Conservation (phyloP, 2,329 filamentous ascomycete species). For the Penicillium sclerotigenum region DNA sequence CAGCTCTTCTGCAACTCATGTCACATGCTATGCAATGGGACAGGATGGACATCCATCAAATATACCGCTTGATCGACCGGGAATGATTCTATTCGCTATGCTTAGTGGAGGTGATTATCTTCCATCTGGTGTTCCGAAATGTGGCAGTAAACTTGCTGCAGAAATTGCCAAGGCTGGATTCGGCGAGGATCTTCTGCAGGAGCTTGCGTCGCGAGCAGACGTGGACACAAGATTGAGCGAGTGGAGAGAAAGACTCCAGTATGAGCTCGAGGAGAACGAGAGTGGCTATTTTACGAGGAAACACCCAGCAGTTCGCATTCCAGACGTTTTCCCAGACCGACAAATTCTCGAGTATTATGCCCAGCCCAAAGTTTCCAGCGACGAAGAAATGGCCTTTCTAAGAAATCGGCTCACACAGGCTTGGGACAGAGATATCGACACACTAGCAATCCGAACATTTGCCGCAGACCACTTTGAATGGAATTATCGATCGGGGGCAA, state of each 20-base stretch:
- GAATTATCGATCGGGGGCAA: conserved; percentile 71
- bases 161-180: conserved; percentile 88
- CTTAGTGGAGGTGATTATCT: conserved; percentile 96
- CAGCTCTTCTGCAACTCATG: conserved; percentile 68
- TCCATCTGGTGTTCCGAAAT: conserved; percentile 80
- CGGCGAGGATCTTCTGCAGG: conserved; percentile 64
- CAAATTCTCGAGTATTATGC: conserved; percentile 84
- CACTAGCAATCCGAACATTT: conserved; percentile 68
- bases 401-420: conserved; percentile 47
- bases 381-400: conserved; percentile 56
- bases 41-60: conserved; percentile 24
- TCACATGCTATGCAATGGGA: conserved; percentile 69
- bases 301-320: conserved; percentile 71
- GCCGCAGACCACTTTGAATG: conserved; percentile 80
- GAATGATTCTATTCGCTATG: conserved; percentile 89
- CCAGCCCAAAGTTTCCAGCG: conserved; percentile 73
- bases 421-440: conserved; percentile 65
- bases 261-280: conserved; percentile 80
- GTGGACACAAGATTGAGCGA: conserved; percentile 45
- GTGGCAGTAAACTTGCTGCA: conserved; percentile 82
- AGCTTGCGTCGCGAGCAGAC: conserved; percentile 54
- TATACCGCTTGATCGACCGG: conserved; percentile 66
- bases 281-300: conserved; percentile 73
- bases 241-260: conserved; percentile 70
- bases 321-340: conserved; percentile 74